A percentile compares a stretch with the other conserved stretches of the same genome.
Conservation (phyloP, 768 basidiomycete species). For the Chalciporus chontae region DNA sequence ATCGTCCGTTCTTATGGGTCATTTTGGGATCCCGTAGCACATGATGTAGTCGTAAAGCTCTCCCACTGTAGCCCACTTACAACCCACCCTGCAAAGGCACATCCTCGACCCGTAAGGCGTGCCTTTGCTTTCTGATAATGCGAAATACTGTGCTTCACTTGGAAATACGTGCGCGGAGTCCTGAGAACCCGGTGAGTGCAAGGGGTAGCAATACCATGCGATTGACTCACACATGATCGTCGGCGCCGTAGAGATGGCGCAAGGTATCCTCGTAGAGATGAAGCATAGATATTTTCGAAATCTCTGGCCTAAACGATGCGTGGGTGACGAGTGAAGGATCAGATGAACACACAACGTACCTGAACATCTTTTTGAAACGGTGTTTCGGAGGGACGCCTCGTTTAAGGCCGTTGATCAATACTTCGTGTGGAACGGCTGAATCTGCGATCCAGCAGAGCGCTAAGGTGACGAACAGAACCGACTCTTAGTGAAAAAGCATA, state of each 20-base stretch:
- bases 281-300: constrained; percentile 55
- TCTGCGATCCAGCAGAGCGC: constrained; percentile 72
- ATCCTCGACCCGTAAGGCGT: constrained; percentile 39
- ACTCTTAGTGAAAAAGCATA: neutral
- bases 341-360: constrained; percentile 37
- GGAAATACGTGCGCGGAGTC: constrained; percentile 39
- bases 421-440: constrained; percentile 44
- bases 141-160: constrained; percentile 38
- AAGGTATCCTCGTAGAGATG: constrained; percentile 37
- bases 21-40: neutral
- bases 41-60: constrained; percentile 35
- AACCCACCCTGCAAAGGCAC: constrained; percentile 64
- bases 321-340: neutral
- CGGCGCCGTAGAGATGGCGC: constrained; percentile 9
- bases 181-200: constrained; percentile 6
- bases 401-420: constrained; percentile 75
- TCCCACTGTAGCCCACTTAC: constrained; percentile 52
- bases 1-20: neutral
- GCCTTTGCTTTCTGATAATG: constrained; percentile 53
- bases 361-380: constrained; percentile 56
- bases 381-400: constrained; percentile 76
- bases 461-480: constrained; percentile 23
- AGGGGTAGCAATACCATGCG: neutral
- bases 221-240: constrained; percentile 10
- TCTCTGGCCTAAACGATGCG: constrained; percentile 39